Evolutionary conservation across 352 stramenopile species (phyloP).

Genomic region (Phytophthora litchii): DNA sequence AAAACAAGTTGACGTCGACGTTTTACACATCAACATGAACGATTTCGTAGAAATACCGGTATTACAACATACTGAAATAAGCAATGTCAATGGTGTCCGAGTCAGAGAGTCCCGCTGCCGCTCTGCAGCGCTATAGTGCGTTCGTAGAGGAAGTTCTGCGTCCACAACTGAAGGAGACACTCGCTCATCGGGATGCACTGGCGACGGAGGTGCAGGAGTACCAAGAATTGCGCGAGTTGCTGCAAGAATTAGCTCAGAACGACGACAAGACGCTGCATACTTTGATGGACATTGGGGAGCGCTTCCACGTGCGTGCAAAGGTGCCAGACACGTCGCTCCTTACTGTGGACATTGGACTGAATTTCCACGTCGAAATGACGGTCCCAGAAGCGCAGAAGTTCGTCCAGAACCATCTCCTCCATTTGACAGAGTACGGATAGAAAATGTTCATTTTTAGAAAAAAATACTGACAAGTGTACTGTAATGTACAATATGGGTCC

Average conservation of each 20-base stretch:
- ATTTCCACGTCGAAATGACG: constrained; percentile 85
- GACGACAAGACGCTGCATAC: constrained; percentile 35
- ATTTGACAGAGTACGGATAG: constrained; percentile 58
- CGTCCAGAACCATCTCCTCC: constrained; percentile 53
- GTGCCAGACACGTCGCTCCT: constrained; percentile 61
- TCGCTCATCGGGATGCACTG: constrained; percentile 57
- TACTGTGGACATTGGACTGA: constrained; percentile 71
- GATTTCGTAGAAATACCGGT: no score
- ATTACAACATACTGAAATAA: no score
- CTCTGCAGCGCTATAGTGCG: constrained; percentile 63
- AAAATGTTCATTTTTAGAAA: no score
- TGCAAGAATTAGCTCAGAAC: constrained; percentile 39
- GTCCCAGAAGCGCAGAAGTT: constrained; percentile 61
- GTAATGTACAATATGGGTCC: background rate
- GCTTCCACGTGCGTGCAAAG: constrained; percentile 79
- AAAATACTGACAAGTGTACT: no score
- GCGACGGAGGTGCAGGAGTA: constrained; percentile 68
- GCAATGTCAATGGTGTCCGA: constrained; percentile 10
- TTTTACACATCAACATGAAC: no score
- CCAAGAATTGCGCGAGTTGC: constrained; percentile 53
- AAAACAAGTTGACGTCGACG: no score
- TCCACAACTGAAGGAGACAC: constrained; percentile 67
- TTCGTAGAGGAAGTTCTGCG: constrained; percentile 78
- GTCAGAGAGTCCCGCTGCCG: constrained; percentile 18
- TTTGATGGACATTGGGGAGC: constrained; percentile 75